phyloP scores from a whole-genome alignment of 768 basidiomycete species.

The Pluteus cervinus region DNA sequence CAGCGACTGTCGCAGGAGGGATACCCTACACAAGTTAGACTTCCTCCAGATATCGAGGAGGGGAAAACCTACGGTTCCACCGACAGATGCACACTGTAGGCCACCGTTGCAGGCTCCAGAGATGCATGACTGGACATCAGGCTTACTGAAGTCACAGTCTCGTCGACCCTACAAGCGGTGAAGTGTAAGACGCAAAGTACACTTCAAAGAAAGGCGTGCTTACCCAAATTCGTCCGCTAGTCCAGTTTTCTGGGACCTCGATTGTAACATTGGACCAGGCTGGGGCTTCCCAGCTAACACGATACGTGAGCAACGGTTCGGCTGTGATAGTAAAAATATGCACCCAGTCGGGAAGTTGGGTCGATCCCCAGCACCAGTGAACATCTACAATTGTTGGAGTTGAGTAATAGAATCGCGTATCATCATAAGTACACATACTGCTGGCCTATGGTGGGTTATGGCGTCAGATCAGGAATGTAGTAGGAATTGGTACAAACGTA shows the following conservation, averaged over 20 bases:
- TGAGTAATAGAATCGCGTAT: too few species aligned
- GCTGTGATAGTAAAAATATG: slow-evolving; percentile 7
- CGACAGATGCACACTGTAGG: slow-evolving; percentile 49
- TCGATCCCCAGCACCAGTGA: slow-evolving; percentile 51
- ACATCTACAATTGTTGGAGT: slow-evolving; percentile 44
- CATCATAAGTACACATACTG: too few species aligned
- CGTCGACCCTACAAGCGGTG: slow-evolving; percentile 44
- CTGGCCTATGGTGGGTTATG: slow-evolving; percentile 27
- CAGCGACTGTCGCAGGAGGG: slow-evolving; percentile 66
- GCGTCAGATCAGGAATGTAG: not conserved
- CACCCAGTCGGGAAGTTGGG: slow-evolving; percentile 46
- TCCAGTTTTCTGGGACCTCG: slow-evolving; percentile 59
- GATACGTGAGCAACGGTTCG: not conserved
- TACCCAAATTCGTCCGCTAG: slow-evolving; percentile 53
- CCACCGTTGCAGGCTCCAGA: slow-evolving; percentile 70
- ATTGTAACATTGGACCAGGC: slow-evolving; percentile 36
- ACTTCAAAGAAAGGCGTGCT: slow-evolving; percentile 1
- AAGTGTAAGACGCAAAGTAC: slow-evolving; percentile 1
- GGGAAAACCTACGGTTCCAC: slow-evolving; percentile 40
- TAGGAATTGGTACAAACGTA: slow-evolving; percentile 23
- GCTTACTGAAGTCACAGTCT: slow-evolving; percentile 57
- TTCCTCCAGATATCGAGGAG: too few species aligned
- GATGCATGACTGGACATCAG: slow-evolving; percentile 53
- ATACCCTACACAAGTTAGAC: too few species aligned
- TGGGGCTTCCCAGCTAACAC: slow-evolving; percentile 33